A percentile compares a stretch with the other conserved stretches of the same genome.
Evolutionary conservation across 2,329 filamentous ascomycete species (phyloP).

Genomic region (Alternaria tenuissima): DNA sequence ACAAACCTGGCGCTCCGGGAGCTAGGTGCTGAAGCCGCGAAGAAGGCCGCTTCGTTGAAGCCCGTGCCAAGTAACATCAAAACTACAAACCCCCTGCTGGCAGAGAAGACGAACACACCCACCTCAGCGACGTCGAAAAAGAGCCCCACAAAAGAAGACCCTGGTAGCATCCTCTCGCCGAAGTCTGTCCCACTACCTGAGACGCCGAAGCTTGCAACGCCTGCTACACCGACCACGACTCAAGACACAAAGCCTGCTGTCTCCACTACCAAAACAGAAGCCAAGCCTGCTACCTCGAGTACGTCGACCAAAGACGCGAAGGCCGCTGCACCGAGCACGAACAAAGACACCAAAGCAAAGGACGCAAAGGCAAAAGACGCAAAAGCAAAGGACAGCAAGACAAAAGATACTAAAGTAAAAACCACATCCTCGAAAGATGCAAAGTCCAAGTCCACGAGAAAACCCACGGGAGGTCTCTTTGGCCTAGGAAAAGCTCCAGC

Average conservation of each 20-base stretch:
- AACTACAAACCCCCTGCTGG: constrained; percentile 47
- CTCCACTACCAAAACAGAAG: constrained; percentile 5
- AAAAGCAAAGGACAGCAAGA: constrained; percentile 3
- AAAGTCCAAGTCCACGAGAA: constrained; percentile 10
- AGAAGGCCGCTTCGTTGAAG: constrained; percentile 48
- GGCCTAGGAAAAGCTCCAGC: constrained; percentile 8
- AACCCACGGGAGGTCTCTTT: constrained; percentile 14
- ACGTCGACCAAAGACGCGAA: neutral
- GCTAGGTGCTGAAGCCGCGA: constrained; percentile 49
- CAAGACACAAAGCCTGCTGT: constrained; percentile 2
- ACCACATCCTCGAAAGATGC: constrained; percentile 1
- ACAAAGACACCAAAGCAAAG: constrained; percentile 9
- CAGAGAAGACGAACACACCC: constrained; percentile 44
- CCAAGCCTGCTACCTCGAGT: neutral
- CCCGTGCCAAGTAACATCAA: constrained; percentile 41
- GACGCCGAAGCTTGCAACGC: constrained; percentile 29
- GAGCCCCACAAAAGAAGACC: constrained; percentile 25
- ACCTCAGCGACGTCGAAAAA: constrained; percentile 39
- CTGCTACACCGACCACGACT: constrained; percentile 8
- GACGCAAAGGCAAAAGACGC: constrained; percentile 6
- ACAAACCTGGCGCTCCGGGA: constrained; percentile 49
- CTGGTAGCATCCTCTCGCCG: constrained; percentile 32
- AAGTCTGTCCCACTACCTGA: constrained; percentile 36
- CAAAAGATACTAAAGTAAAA: constrained; percentile 8
- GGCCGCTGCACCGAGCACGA: constrained; percentile 2